Conservation (phyloP, 768 basidiomycete genomes). For the Suillus spraguei region DNA sequence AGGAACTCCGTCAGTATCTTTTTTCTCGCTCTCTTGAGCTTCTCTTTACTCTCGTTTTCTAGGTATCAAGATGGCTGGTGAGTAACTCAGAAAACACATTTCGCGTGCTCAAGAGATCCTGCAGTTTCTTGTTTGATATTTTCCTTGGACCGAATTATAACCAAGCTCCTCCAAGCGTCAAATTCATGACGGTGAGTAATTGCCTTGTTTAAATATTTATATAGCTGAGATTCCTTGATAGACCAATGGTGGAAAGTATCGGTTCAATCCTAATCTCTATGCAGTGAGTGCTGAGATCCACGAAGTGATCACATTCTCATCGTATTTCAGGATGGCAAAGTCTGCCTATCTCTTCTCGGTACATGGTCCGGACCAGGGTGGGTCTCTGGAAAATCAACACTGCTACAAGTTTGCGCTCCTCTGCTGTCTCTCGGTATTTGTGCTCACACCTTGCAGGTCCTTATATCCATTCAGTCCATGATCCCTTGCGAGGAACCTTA, state of each 20-base stretch:
- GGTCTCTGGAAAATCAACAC: slow-evolving; percentile 86
- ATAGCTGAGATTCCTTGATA: slow-evolving; percentile 29
- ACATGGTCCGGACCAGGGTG: slow-evolving; percentile 96
- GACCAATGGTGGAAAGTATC: slow-evolving; percentile 87
- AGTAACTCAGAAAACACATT: slow-evolving; percentile 25
- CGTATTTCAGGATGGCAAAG: slow-evolving; percentile 78
- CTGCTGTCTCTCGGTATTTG: background rate
- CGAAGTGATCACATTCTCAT: background rate
- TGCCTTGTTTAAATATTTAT: background rate
- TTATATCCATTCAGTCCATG: slow-evolving; percentile 97
- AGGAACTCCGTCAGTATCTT: slow-evolving; percentile 80
- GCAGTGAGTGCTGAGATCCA: slow-evolving; percentile 52
- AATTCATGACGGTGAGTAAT: slow-evolving; percentile 59
- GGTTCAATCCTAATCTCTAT: slow-evolving; percentile 95
- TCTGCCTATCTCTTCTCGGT: slow-evolving; percentile 87
- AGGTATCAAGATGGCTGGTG: slow-evolving; percentile 94
- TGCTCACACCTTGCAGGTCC: slow-evolving; percentile 45
- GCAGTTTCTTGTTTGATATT: slow-evolving; percentile 83
- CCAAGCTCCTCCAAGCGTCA: slow-evolving; percentile 76
- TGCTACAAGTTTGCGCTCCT: slow-evolving; percentile 66
- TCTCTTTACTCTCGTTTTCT: slow-evolving; percentile 13
- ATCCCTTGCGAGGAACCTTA: slow-evolving; percentile 93
- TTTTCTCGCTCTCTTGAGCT: slow-evolving; percentile 8
- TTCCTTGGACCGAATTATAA: slow-evolving; percentile 92
- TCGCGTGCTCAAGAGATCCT: slow-evolving; percentile 9